Conservation (phyloP, 2,329 filamentous ascomycete genomes). For the Xylaria hypoxylon region DNA sequence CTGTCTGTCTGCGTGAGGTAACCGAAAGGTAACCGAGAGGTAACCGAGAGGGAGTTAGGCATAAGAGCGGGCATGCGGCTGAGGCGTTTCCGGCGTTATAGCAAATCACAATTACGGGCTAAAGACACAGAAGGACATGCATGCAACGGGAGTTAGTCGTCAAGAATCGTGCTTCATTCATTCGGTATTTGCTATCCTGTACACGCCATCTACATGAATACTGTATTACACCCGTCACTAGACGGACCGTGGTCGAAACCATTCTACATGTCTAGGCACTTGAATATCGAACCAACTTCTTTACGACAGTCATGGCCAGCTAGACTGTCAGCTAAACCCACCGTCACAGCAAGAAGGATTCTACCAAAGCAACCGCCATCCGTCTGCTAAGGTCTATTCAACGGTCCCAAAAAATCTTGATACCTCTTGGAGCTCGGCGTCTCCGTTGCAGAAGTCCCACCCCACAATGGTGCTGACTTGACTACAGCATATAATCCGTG, state of each 20-base stretch:
- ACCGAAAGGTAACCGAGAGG: neutral
- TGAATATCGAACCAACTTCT: neutral
- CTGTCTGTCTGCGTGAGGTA: slow-evolving; percentile 22
- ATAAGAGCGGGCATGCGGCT: slow-evolving; percentile 15
- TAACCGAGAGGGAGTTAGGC: slow-evolving; percentile 26
- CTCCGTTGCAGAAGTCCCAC: slow-evolving; percentile 96
- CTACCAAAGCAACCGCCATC: neutral
- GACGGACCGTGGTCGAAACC: neutral
- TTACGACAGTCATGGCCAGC: neutral
- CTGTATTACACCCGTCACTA: slow-evolving; percentile 5
- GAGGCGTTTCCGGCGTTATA: slow-evolving; percentile 42
- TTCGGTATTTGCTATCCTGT: slow-evolving; percentile 10
- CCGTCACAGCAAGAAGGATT: too few relatives aligned
- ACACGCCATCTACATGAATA: slow-evolving; percentile 29
- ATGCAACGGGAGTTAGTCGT: slow-evolving; percentile 27
- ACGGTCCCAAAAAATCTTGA: slow-evolving; percentile 80
- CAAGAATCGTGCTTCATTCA: slow-evolving; percentile 23
- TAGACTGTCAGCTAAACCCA: neutral
- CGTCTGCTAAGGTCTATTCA: slow-evolving; percentile 53
- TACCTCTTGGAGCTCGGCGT: slow-evolving; percentile 81
- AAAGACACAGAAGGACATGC: slow-evolving; percentile 16
- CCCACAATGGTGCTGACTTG: slow-evolving; percentile 93
- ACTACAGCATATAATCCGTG: slow-evolving; percentile 93
- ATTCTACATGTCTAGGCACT: neutral
- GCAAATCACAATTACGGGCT: slow-evolving; percentile 11